phyloP scores from a whole-genome alignment of 129 eudicot genomes.

The Kitagawia praeruptora region DNA sequence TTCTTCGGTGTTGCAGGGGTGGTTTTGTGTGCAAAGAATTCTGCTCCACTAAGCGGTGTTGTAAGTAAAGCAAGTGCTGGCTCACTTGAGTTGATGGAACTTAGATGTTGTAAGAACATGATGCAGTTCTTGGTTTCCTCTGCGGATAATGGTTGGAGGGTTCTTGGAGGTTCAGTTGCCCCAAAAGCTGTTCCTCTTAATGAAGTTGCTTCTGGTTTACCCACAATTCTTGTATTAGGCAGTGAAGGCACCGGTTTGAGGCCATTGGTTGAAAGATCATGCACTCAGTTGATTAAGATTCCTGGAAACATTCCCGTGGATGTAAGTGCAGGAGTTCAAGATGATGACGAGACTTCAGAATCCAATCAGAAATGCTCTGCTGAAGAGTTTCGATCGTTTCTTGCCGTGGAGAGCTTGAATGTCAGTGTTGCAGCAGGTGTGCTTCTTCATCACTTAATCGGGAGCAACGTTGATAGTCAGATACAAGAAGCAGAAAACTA shows the following conservation, averaged over 20 bases:
- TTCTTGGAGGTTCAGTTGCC: slow-evolving; percentile 81
- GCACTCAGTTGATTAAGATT: slow-evolving; percentile 61
- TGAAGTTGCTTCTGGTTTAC: slow-evolving; percentile 52
- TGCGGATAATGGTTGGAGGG: slow-evolving; percentile 93
- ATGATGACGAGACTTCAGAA: slow-evolving; percentile 29
- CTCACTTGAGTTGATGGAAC: slow-evolving; percentile 75
- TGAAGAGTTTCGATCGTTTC: slow-evolving; percentile 54
- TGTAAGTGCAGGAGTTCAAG: slow-evolving; percentile 44
- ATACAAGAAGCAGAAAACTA: slow-evolving; percentile 6
- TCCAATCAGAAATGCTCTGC: slow-evolving; percentile 11
- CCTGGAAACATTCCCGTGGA: slow-evolving; percentile 62
- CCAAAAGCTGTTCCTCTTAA: slow-evolving; percentile 54
- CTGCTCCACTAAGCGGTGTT: slow-evolving; percentile 94
- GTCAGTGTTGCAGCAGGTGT: slow-evolving; percentile 99
- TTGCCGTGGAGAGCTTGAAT: slow-evolving; percentile 95
- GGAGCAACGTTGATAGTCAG: slow-evolving; percentile 23
- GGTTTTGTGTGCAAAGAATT: slow-evolving; percentile 90
- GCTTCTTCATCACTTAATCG: slow-evolving; percentile 76
- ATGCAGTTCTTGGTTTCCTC: slow-evolving; percentile 90
- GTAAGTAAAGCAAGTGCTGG: slow-evolving; percentile 99
- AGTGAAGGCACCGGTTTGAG: slow-evolving; percentile 95
- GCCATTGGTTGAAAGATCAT: slow-evolving; percentile 90
- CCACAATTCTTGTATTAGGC: slow-evolving; percentile 85
- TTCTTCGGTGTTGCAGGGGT: slow-evolving; percentile 90
- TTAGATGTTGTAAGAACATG: slow-evolving; percentile 87